Evolutionary conservation across 768 basidiomycete species (phyloP), one percentile per base, ranked within the genome.

Genomic region (Mycena maculata): DNA sequence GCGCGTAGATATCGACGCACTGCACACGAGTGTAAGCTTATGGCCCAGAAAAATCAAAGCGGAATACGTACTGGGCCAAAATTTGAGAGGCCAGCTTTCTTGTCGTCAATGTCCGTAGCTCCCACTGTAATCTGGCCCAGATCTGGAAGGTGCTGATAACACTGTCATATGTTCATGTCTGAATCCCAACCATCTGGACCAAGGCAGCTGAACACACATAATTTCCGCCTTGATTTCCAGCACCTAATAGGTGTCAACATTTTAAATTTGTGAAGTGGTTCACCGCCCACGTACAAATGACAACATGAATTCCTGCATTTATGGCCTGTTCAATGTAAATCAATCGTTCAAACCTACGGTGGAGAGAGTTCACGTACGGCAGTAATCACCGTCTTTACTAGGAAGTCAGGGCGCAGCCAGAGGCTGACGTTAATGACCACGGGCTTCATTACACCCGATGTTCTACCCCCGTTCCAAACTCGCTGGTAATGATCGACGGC

Each of bases 1-100:
- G 50, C 15, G 30, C 50, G 31, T 33, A 52, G 50, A 52, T 18
- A 33, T 52, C 50, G 3, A 52, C 50, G 28, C 50, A 52, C 50
- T 52, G 25, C 15, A 20, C n/a, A 27, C 9, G 18, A 33, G 28
- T 33, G n/a, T n/a, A n/a, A n/a, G n/a, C n/a, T n/a, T n/a, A n/a
- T 20, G 28, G 50, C 15, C 30, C 20, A 16, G 30, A 33, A 52
- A 5, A 31, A 12, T 3, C 10, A 20, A 52, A 13, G 8, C 13
- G 33, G 50, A 31, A 20, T 31, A n/a, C 30, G 16, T 52, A 33
- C 50, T 20, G 50, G 30, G 3, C 50, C 50, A 20, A 31, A 52
- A 33, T 52, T 52, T 7, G 50, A 52, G 50, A 52, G 33, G 30
- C 3, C 2, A 16, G 30, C 16, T 31, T 31, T 52, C 18, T 52